Conservation (phyloP, 257 asterid genomes). For the Nicotiana obtusifolia region DNA sequence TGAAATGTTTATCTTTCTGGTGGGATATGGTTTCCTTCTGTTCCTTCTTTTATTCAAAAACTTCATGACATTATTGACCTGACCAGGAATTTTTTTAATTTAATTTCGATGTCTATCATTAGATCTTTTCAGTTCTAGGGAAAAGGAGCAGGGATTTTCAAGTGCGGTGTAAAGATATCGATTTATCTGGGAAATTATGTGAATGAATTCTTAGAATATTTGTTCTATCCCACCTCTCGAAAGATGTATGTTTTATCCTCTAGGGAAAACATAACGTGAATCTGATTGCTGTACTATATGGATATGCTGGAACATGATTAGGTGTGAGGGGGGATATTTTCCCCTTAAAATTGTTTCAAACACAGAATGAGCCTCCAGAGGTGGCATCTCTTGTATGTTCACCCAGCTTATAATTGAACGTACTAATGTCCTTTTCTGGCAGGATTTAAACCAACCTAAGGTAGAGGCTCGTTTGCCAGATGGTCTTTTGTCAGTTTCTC, state of each 20-base stretch:
- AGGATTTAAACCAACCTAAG: conserved; percentile 75
- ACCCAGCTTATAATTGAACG: neutral
- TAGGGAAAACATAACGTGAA: neutral
- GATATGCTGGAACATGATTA: neutral
- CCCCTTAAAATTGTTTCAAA: neutral
- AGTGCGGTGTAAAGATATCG: neutral
- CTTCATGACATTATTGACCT: neutral
- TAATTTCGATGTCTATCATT: neutral
- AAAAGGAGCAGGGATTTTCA: neutral
- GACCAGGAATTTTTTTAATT: neutral
- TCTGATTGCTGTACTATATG: neutral
- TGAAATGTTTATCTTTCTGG: neutral
- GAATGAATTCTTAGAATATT: conserved; percentile 1
- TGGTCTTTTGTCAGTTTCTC: conserved; percentile 83
- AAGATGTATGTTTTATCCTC: neutral
- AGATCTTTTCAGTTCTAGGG: neutral
- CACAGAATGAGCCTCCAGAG: neutral
- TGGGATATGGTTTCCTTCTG: neutral
- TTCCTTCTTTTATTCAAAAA: neutral
- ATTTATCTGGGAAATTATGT: neutral
- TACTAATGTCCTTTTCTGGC: conserved; percentile 21
- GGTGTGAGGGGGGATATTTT: neutral
- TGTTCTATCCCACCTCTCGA: neutral
- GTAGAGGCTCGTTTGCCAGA: conserved; percentile 50
- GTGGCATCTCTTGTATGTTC: neutral